A percentile compares a stretch with the other conserved stretches of the same genome.
Conservation (phyloP, 2,329 filamentous ascomycete species). For the Lithohypha guttulata region DNA sequence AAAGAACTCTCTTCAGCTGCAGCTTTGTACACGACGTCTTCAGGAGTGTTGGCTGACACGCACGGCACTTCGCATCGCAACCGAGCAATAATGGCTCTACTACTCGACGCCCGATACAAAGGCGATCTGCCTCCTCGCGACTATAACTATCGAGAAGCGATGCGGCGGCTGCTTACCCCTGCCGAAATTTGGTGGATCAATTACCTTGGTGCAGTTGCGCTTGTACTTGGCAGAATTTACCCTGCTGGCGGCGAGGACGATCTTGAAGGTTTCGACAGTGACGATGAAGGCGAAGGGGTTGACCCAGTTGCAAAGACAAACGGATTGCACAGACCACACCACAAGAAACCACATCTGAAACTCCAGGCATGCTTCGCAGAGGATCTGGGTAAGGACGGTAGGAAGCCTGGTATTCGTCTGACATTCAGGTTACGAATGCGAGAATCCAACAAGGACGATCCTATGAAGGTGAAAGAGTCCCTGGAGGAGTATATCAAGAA, state of each 20-base stretch:
- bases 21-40: slow-evolving; percentile 62
- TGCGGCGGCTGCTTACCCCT: slow-evolving; percentile 43
- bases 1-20: slow-evolving; percentile 51
- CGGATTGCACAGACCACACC: background rate
- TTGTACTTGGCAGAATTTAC: slow-evolving; percentile 48
- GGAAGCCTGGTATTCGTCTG: slow-evolving; percentile 35
- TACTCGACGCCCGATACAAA: slow-evolving; percentile 65
- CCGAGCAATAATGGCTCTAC: slow-evolving; percentile 59
- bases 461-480: slow-evolving; percentile 27
- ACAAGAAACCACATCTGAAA: slow-evolving; percentile 28
- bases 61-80: slow-evolving; percentile 66
- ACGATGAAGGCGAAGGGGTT: background rate
- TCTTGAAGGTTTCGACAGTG: slow-evolving; percentile 1
- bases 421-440: slow-evolving; percentile 34
- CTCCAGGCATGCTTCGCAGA: slow-evolving; percentile 34
- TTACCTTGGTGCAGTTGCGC: slow-evolving; percentile 52
- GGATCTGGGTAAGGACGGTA: slow-evolving; percentile 30
- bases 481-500: slow-evolving; percentile 28
- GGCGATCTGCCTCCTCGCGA: slow-evolving; percentile 52
- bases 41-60: slow-evolving; percentile 53
- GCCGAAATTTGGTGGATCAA: slow-evolving; percentile 54
- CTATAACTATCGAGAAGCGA: slow-evolving; percentile 41
- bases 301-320: background rate
- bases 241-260: slow-evolving; percentile 44
- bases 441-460: slow-evolving; percentile 25